Conservation (phyloP, 176 grass and related monocot genomes). For the Themeda triandra region DNA sequence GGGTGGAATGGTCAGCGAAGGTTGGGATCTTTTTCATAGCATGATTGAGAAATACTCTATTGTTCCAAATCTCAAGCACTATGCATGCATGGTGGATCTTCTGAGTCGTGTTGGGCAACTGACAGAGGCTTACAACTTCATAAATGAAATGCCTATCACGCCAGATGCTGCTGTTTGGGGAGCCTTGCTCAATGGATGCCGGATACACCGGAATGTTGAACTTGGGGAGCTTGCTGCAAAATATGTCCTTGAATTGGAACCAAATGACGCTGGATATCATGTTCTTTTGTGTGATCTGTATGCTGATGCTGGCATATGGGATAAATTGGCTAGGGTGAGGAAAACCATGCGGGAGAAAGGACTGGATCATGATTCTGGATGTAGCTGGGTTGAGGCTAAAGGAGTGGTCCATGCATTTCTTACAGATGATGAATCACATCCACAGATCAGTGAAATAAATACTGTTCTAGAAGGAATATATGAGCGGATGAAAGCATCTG, state of each 20-base stretch:
- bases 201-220: constrained; percentile 73
- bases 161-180: constrained; percentile 87
- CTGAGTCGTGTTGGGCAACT: constrained; percentile 71
- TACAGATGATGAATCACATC: constrained; percentile 75
- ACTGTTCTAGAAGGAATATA: constrained; percentile 67
- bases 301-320: constrained; percentile 73
- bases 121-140: constrained; percentile 67
- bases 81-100: constrained; percentile 96
- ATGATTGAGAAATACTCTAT: constrained; percentile 69
- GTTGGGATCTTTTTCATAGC: constrained; percentile 62
- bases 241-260: constrained; percentile 70
- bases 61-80: constrained; percentile 86
- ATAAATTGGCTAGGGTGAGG: constrained; percentile 68
- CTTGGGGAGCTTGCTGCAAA: constrained; percentile 82
- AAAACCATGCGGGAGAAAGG: constrained; percentile 84
- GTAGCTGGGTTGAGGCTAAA: constrained; percentile 95
- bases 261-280: constrained; percentile 70
- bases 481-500: constrained; percentile 59
- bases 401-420: constrained; percentile 92
- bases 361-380: constrained; percentile 61
- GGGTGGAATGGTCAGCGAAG: constrained; percentile 76
- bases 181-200: constrained; percentile 85
- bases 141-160: constrained; percentile 66
- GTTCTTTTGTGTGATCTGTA: constrained; percentile 87
- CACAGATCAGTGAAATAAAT: constrained; percentile 89